These are phyloP conservation scores for Candida dubliniensis DNA, from an alignment of 1,139 yeast genomes.

Conservation along the genomic window DNA sequence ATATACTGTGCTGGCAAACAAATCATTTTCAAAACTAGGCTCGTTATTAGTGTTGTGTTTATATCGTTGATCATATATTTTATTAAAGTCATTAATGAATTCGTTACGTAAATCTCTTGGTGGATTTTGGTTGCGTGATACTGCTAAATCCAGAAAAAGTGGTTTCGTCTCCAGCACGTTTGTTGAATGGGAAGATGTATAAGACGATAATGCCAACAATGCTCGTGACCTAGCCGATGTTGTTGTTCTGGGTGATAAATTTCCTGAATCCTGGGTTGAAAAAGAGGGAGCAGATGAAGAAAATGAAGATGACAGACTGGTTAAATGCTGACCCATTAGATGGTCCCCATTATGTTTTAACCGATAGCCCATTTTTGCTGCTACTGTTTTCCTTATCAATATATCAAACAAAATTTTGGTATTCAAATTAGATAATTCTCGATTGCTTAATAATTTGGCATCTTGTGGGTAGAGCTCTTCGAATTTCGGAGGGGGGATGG, in stretches of 20 bases:
- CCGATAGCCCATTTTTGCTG: conserved; percentile 44
- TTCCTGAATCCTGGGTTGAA: background rate
- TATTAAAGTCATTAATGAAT: conserved; percentile 22
- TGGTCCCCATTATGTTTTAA: conserved; percentile 15
- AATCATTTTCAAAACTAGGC: conserved; percentile 12
- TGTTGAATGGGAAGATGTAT: background rate
- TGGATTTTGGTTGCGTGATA: background rate
- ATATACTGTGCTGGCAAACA: conserved; percentile 23
- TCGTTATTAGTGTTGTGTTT: conserved; percentile 12
- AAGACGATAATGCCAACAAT: conserved; percentile 1
- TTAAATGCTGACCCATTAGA: background rate
- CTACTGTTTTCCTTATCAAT: conserved; percentile 41
- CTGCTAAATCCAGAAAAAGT: background rate
- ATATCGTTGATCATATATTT: conserved; percentile 20
- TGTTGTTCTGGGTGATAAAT: background rate
- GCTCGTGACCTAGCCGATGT: background rate
- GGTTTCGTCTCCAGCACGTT: background rate
- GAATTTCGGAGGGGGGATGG: conserved; percentile 23
- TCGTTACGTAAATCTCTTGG: conserved; percentile 1
- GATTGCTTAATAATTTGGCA: conserved; percentile 19
- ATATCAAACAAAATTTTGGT: conserved; percentile 37
- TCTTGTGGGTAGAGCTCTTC: conserved; percentile 35
- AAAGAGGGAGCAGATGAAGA: background rate
- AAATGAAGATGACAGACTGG: conserved; percentile 5
- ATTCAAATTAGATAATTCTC: conserved; percentile 32